phyloP scores from a whole-genome alignment of 2,329 filamentous ascomycete genomes.

The Aspergillus melleus region DNA sequence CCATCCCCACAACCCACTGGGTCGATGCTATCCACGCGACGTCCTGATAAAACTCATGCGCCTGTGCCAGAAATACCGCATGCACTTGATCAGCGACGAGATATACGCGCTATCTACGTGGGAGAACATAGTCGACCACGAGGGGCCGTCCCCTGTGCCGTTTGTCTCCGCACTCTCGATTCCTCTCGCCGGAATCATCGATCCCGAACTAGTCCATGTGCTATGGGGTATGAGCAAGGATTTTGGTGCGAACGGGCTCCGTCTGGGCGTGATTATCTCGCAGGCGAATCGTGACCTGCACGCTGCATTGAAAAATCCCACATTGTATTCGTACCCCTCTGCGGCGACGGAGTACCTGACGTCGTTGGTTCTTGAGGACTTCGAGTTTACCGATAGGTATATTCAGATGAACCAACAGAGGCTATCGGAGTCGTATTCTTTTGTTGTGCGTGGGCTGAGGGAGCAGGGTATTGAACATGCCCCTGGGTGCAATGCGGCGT shows the following conservation, averaged over 20 bases:
- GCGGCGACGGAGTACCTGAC: conserved; percentile 42
- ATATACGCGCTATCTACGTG: conserved; percentile 59
- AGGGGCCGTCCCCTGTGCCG: conserved; percentile 18
- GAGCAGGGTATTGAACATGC: conserved; percentile 49
- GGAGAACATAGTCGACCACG: conserved; percentile 37
- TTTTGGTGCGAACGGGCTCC: conserved; percentile 59
- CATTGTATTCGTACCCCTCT: conserved; percentile 51
- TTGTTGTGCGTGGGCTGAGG: conserved; percentile 39
- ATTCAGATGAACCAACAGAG: conserved; percentile 45
- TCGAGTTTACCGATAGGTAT: conserved; percentile 47
- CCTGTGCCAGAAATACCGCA: conserved; percentile 50
- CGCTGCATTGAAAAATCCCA: conserved; percentile 38
- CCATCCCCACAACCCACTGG: conserved; percentile 55
- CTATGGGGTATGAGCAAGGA: conserved; percentile 51
- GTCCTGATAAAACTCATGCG: conserved; percentile 36
- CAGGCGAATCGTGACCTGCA: conserved; percentile 46
- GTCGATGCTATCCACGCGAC: conserved; percentile 45
- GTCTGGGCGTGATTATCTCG: conserved; percentile 50
- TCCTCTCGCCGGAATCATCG: conserved; percentile 46
- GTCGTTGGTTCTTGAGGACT: conserved; percentile 47
- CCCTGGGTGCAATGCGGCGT: conserved; percentile 54
- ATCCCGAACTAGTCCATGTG: conserved; percentile 53
- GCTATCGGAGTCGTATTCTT: conserved; percentile 43
- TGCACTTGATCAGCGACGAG: conserved; percentile 60
- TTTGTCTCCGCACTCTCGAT: conserved; percentile 53